A percentile compares a stretch with the other conserved stretches of the same genome.
phyloP scores from a whole-genome alignment of 345 rosid genomes.

The Sonneratia alba region DNA sequence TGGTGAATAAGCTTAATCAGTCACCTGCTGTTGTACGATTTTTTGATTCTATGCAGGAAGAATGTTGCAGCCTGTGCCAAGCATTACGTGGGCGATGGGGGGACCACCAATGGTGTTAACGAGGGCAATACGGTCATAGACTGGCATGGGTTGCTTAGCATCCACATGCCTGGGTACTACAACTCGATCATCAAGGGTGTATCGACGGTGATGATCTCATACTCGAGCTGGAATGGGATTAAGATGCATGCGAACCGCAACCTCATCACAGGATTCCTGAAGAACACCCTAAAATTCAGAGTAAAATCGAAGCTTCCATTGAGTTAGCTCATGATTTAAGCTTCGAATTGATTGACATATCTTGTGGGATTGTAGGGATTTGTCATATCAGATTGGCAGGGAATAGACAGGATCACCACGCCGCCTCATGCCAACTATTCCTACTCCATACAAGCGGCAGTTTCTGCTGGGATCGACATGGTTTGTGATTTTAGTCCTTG shows the following conservation, averaged over 20 bases:
- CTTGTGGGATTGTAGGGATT: constrained; percentile 30
- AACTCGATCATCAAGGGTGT: constrained; percentile 66
- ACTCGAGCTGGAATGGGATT: constrained; percentile 82
- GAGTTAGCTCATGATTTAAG: not conserved
- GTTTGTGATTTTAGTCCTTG: constrained; percentile 11
- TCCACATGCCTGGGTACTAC: constrained; percentile 77
- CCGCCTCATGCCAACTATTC: constrained; percentile 61
- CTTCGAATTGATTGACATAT: not conserved
- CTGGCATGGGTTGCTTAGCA: constrained; percentile 44
- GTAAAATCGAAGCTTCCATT: constrained; percentile 17
- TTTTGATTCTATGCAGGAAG: constrained; percentile 24
- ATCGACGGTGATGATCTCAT: constrained; percentile 79
- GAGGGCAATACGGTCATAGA: constrained; percentile 56
- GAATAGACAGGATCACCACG: constrained; percentile 55
- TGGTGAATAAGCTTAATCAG: not conserved
- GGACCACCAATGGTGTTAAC: constrained; percentile 60
- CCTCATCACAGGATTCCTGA: constrained; percentile 65
- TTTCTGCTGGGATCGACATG: constrained; percentile 63
- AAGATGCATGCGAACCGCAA: constrained; percentile 74
- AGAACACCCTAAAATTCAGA: constrained; percentile 57
- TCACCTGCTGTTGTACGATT: not conserved
- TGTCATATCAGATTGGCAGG: constrained; percentile 60
- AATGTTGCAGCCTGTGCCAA: constrained; percentile 91
- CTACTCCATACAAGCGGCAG: constrained; percentile 35
- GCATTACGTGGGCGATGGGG: constrained; percentile 94